Evolutionary conservation across 2,329 filamentous ascomycete genomes (phyloP), one percentile per base, ranked within the genome.

Genomic region (Herpotrichia juniperi): DNA sequence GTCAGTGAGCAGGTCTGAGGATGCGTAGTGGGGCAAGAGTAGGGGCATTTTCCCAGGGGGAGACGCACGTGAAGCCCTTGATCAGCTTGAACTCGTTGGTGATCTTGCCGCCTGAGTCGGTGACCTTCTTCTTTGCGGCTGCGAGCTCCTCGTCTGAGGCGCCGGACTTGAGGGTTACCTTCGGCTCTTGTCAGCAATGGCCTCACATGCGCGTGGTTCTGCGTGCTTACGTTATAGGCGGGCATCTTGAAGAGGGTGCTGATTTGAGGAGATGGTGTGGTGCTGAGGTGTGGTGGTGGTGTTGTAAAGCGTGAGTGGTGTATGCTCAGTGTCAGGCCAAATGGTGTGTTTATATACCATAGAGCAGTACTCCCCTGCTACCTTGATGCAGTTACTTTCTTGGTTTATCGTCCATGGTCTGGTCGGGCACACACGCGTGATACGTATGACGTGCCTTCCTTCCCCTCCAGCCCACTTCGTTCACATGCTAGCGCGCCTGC

Each of bases 21-120:
- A 37, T 28, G 42, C 25, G 30, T 7, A 21, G 5, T n/a, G n/a
- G n/a, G n/a, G 4, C 12, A 28, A 37, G 10, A 39, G 35, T 34
- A 28, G 16, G 24, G 24, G 28, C 7, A 30, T 22, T 39, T 17
- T 31, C 28, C 46, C 5, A 16, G 35, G 26, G 19, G 24, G 34
- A 37, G 42, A 81, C 90, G 63, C 86, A 97, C 93, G 90, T 87
- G 80, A 97, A 97, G 52, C 89, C 93, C 80, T 93, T 96, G 83
- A 96, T 92, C 65, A 96, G 77, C 55, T 78, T 87, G 81, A 91
- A 96, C 74, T 94, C 90, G 64, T 94, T 87, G 49, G 79, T 85
- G 78, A 97, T 94, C 75, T 85, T 86, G 72, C 92, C 93, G 69
- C 93, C 93, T 72, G 93, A 85, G 35, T 88, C 83, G 54, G 73